Percentiles rank a stretch among this genome's conserved stretches.
Evolutionary conservation across 2,329 filamentous ascomycete species (phyloP).

Genomic region (Orbilia ellipsospora): DNA sequence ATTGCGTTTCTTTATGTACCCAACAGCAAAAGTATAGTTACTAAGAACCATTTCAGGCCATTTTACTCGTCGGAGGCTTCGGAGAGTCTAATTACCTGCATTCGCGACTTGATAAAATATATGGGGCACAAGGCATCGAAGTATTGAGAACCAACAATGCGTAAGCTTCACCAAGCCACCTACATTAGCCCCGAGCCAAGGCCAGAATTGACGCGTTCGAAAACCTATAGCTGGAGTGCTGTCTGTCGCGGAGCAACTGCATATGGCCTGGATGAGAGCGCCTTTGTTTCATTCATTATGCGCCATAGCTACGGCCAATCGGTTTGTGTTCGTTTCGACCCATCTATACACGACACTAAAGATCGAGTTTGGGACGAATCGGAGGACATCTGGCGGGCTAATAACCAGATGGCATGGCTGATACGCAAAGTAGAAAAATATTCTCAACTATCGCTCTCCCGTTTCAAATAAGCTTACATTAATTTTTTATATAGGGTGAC

Average conservation of each 20-base stretch:
- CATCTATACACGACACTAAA: conserved; percentile 12
- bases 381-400: conserved; percentile 18
- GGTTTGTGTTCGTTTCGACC: conserved; percentile 1
- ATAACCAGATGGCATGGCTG: conserved; percentile 26
- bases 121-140: neutral
- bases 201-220: neutral
- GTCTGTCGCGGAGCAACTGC: conserved; percentile 29
- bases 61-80: conserved; percentile 32
- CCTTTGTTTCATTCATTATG: conserved; percentile 9
- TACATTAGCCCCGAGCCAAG: neutral
- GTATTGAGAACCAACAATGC: conserved; percentile 4
- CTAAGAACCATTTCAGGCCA: conserved; percentile 9
- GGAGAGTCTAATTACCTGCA: conserved; percentile 18
- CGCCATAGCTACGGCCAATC: conserved; percentile 25
- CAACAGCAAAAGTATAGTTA: no score
- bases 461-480: neutral
- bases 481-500: conserved; percentile 10
- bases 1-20: neutral
- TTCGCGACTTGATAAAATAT: conserved; percentile 12
- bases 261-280: conserved; percentile 17
- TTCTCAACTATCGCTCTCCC: neutral
- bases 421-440: neutral
- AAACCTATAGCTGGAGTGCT: conserved; percentile 12
- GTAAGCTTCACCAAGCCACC: conserved; percentile 8
- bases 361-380: conserved; percentile 10